Conservation (phyloP, 1,284 basidiomycete species). For the Leccinum angustisporum region DNA sequence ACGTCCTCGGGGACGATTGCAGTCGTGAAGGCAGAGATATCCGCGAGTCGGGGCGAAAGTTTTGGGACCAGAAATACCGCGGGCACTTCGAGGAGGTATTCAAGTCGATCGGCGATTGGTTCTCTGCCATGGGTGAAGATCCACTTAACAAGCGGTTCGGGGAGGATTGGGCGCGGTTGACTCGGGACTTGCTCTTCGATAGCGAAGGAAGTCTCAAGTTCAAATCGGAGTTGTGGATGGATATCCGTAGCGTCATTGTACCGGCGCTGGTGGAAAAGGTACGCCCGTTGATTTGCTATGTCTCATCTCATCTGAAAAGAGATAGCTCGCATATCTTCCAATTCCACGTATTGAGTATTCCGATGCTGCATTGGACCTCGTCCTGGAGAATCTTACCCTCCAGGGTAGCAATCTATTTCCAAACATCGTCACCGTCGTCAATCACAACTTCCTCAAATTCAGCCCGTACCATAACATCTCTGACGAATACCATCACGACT, state of each 20-base stretch:
- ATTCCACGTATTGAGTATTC: slow-evolving; percentile 91
- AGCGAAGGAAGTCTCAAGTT: slow-evolving; percentile 83
- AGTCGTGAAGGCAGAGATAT: slow-evolving; percentile 61
- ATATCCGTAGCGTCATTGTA: slow-evolving; percentile 79
- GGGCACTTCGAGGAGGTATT: slow-evolving; percentile 82
- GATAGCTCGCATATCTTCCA: slow-evolving; percentile 83
- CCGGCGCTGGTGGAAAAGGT: slow-evolving; percentile 76
- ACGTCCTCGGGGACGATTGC: slow-evolving; percentile 79
- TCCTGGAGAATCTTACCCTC: slow-evolving; percentile 91
- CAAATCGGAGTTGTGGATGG: slow-evolving; percentile 88
- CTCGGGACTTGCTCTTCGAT: slow-evolving; percentile 77
- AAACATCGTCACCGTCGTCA: slow-evolving; percentile 79
- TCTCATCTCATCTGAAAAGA: background rate
- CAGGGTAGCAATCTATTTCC: slow-evolving; percentile 84
- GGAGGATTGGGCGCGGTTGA: slow-evolving; percentile 81
- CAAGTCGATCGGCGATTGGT: slow-evolving; percentile 71
- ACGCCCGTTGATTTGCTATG: slow-evolving; percentile 9
- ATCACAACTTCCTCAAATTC: slow-evolving; percentile 84
- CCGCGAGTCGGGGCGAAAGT: slow-evolving; percentile 68
- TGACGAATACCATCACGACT: slow-evolving; percentile 67
- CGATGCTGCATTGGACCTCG: slow-evolving; percentile 83
- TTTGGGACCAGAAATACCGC: slow-evolving; percentile 86
- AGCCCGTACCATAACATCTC: slow-evolving; percentile 64
- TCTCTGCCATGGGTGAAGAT: slow-evolving; percentile 83
- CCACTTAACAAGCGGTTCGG: slow-evolving; percentile 81